Evolutionary conservation across 441 rosid genomes (phyloP).

Genomic region (Syzygium malaccense): DNA sequence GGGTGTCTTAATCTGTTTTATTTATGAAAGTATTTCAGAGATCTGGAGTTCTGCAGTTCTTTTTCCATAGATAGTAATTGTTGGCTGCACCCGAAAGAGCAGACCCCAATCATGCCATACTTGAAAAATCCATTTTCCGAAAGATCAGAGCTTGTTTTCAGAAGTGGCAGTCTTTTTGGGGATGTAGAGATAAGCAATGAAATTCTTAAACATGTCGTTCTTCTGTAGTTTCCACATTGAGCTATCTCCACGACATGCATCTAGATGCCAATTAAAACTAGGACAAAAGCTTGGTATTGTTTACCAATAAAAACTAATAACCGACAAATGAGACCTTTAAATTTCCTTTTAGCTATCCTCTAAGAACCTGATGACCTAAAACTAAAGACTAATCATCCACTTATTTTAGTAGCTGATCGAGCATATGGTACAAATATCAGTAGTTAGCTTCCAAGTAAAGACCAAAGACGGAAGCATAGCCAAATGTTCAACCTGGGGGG

Average conservation of each 20-base stretch:
- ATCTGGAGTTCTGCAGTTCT: background rate
- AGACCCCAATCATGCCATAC: background rate
- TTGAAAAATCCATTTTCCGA: background rate
- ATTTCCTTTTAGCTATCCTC: background rate
- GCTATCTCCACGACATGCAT: background rate
- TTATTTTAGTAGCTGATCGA: background rate
- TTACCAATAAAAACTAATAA: background rate
- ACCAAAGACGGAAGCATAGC: background rate
- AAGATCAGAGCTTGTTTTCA: background rate
- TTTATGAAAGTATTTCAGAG: background rate
- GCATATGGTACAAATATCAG: background rate
- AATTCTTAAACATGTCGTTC: background rate
- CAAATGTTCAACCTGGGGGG: background rate
- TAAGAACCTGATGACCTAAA: background rate
- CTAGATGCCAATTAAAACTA: background rate
- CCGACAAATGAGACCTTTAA: background rate
- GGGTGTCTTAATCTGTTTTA: background rate
- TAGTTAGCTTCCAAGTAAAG: background rate
- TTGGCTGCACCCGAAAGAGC: background rate
- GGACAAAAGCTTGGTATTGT: background rate
- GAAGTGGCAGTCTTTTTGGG: background rate
- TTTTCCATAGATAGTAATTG: background rate
- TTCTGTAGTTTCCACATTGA: background rate
- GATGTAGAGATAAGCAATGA: background rate
- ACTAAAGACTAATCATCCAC: background rate